These are phyloP conservation scores for Irpex sp. DNA, from an alignment of 1,284 basidiomycete genomes.

Conservation along the genomic window DNA sequence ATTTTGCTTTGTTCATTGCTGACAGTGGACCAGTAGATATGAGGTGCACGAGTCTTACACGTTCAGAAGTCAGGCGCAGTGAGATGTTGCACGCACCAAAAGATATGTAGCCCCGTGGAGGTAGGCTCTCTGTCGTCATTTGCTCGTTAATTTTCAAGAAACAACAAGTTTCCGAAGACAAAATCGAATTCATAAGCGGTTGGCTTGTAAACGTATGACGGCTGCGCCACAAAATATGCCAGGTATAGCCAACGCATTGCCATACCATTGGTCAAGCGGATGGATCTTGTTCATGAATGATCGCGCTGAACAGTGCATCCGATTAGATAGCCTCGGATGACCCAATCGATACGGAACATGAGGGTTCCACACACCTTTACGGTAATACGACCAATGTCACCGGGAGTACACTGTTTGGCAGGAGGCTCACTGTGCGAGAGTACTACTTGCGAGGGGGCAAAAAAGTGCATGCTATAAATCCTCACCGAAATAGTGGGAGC, in stretches of 20 bases:
- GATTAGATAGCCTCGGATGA: background rate
- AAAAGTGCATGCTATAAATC: background rate
- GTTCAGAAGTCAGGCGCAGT: background rate
- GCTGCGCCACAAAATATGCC: background rate
- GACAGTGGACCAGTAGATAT: background rate
- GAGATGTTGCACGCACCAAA: background rate
- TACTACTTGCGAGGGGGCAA: background rate
- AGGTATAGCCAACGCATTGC: background rate
- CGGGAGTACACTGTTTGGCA: background rate
- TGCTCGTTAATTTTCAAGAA: background rate
- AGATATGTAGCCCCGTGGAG: background rate
- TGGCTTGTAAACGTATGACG: background rate
- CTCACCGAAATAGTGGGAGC: background rate
- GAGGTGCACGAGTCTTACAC: background rate
- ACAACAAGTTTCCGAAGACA: background rate
- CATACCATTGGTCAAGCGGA: background rate
- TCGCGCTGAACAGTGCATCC: background rate
- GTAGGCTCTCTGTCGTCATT: background rate
- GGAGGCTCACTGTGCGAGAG: background rate
- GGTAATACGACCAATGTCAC: background rate
- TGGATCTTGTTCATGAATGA: background rate
- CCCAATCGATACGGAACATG: background rate
- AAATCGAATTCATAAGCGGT: background rate
- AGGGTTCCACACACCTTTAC: background rate
- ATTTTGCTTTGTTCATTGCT: background rate